Percentiles rank a stretch among this genome's conserved stretches.
phyloP scores from a whole-genome alignment of 2,329 filamentous ascomycete genomes.

The Zasmidium cellare region DNA sequence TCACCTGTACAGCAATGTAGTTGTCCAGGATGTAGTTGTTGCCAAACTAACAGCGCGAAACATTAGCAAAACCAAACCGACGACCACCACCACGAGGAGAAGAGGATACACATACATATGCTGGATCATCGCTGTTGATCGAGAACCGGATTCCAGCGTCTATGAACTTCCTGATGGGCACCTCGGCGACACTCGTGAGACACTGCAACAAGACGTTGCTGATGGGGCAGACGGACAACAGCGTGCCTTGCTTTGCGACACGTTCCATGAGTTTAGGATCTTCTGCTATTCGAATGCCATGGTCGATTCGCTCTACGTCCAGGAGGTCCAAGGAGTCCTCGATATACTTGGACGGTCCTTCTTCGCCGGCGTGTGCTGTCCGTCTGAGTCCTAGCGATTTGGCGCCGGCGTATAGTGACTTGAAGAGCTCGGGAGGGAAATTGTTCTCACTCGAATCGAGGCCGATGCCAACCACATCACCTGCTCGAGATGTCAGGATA shows the following conservation, averaged over 20 bases:
- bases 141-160: slow-evolving; percentile 66
- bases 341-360: slow-evolving; percentile 69
- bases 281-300: slow-evolving; percentile 67
- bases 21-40: slow-evolving; percentile 70
- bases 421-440: slow-evolving; percentile 56
- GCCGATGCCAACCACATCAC: slow-evolving; percentile 60
- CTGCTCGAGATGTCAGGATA: neutral
- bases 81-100: neutral
- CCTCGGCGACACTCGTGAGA: slow-evolving; percentile 52
- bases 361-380: slow-evolving; percentile 77
- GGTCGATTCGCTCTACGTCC: slow-evolving; percentile 68
- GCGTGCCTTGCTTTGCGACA: slow-evolving; percentile 57
- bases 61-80: too few species aligned
- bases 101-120: slow-evolving; percentile 65
- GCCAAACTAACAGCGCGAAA: slow-evolving; percentile 57
- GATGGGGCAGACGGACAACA: slow-evolving; percentile 72
- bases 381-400: slow-evolving; percentile 54
- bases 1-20: slow-evolving; percentile 68
- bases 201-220: slow-evolving; percentile 69
- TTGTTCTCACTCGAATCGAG: slow-evolving; percentile 61
- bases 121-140: slow-evolving; percentile 73
- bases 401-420: slow-evolving; percentile 60
- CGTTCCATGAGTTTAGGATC: slow-evolving; percentile 59
- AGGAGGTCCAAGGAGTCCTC: slow-evolving; percentile 62
- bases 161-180: slow-evolving; percentile 64